Evolutionary conservation across 306 rosid species (phyloP).

Genomic region (Sicyos baderoa): DNA sequence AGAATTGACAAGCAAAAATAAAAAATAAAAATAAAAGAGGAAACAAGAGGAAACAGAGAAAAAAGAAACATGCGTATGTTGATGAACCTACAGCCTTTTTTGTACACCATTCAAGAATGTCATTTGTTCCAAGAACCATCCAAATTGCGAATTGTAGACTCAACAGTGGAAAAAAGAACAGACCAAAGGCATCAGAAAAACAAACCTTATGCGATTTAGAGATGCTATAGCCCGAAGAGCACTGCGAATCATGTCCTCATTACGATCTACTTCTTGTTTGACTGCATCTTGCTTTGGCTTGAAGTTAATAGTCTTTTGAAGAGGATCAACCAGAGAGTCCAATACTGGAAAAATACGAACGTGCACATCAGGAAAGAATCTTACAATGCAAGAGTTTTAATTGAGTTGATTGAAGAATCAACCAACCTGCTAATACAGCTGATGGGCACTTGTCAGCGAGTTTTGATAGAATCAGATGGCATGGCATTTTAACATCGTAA

Average conservation of each 20-base stretch:
- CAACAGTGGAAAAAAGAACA: not conserved
- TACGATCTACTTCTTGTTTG: constrained; percentile 99
- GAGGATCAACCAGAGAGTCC: constrained; percentile 98
- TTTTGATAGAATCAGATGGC: constrained; percentile 94
- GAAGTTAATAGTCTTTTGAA: constrained; percentile 87
- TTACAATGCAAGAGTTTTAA: not conserved
- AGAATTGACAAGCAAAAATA: constrained; percentile 1
- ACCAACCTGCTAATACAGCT: constrained; percentile 86
- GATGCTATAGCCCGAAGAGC: constrained; percentile 96
- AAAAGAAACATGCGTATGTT: not conserved
- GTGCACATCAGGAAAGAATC: constrained; percentile 17
- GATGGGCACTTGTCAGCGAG: constrained; percentile 96
- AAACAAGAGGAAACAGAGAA: too few relatives aligned
- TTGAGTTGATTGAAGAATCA: constrained; percentile 14
- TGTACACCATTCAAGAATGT: not conserved
- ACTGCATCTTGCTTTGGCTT: constrained; percentile 98
- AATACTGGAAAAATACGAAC: constrained; percentile 49
- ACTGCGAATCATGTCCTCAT: constrained; percentile 99
- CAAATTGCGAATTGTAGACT: not conserved
- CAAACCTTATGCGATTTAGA: constrained; percentile 83
- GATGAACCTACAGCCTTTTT: not conserved
- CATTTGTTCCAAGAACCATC: not conserved
- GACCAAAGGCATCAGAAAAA: constrained; percentile 22
- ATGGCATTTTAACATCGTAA: constrained; percentile 98
- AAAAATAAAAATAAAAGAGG: not conserved